Evolutionary conservation across 1,284 basidiomycete species (phyloP), one percentile per base, ranked within the genome.

Genomic region (Afroboletus lepidellus): DNA sequence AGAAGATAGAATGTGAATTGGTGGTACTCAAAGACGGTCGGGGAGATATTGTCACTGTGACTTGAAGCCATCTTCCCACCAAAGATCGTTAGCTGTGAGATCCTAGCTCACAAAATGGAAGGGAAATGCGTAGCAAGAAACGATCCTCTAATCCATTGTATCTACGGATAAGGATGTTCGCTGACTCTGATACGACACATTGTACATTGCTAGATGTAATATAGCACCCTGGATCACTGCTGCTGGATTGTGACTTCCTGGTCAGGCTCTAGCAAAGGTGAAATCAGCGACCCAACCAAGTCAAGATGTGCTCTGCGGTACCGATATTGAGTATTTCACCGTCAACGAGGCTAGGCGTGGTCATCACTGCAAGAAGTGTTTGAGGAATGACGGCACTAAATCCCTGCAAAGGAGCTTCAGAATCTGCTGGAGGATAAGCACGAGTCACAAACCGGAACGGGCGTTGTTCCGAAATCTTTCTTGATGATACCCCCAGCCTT

Each of bases 1-100:
- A 99, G 75, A 87, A 85, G 64, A 84, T 97, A 48, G 89, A 91
- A 58, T 94, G 92, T 67, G 94, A 97, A 66, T 72, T 96, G 7
- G 93, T 97, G 24, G 90, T 97, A 50, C 76, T 97, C 57, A 91
- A 89, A 65, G 90, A 92, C 64, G 90, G 90, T 13, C 83, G 82
- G 67, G 92, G 92, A 0, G 87, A 94, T 56, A 87, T 94, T 57
- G 88, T 95, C 36, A 92, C 85, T 27, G 88, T 95, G 38, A 94
- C 92, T 15, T 89, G 59, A 64, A 24, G 44, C 16, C 27, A n/a
- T n/a, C n/a, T n/a, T n/a, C n/a, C n/a, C n/a, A n/a, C n/a, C n/a
- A n/a, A n/a, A n/a, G n/a, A n/a, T n/a, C n/a, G n/a, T n/a, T n/a
- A n/a, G n/a, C n/a, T n/a, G n/a, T n/a, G n/a, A n/a, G n/a, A n/a